A percentile compares a stretch with the other conserved stretches of the same genome.
These are phyloP conservation scores for Ophiostoma himal-ulmi DNA, from an alignment of 2,329 filamentous ascomycete genomes.

Conservation along the genomic window DNA sequence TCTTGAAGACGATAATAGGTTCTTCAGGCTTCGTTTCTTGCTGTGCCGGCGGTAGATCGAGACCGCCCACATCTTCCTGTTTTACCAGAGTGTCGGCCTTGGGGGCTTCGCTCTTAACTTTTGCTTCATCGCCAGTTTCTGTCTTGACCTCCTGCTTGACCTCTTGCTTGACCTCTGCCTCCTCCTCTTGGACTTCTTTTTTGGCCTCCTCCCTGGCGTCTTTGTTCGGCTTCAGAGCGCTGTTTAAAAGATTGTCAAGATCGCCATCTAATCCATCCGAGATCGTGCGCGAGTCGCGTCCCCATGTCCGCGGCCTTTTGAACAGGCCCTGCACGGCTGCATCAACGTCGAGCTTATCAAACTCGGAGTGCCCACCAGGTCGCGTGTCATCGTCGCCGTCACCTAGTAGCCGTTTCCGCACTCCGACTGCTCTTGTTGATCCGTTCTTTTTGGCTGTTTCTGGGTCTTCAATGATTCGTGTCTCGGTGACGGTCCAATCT, in stretches of 20 bases:
- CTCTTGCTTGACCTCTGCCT: not conserved
- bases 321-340: slow-evolving; percentile 53
- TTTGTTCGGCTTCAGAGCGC: slow-evolving; percentile 32
- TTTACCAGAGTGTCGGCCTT: not conserved
- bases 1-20: slow-evolving; percentile 59
- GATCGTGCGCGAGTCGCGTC: slow-evolving; percentile 47
- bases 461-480: slow-evolving; percentile 49
- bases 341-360: slow-evolving; percentile 53
- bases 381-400: slow-evolving; percentile 40
- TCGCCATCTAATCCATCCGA: slow-evolving; percentile 45
- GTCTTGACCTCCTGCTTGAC: slow-evolving; percentile 15
- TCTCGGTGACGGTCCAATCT: slow-evolving; percentile 72
- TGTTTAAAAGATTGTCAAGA: slow-evolving; percentile 55
- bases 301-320: slow-evolving; percentile 54
- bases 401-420: slow-evolving; percentile 26
- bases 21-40: not conserved
- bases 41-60: not conserved
- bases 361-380: slow-evolving; percentile 54
- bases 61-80: slow-evolving; percentile 5
- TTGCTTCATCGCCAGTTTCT: not conserved
- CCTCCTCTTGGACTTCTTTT: slow-evolving; percentile 11
- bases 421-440: slow-evolving; percentile 18
- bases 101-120: not conserved
- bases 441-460: slow-evolving; percentile 30
- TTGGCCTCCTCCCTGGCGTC: slow-evolving; percentile 27